Percentiles rank a stretch among this genome's conserved stretches.
These are phyloP conservation scores for Ilyonectria mors-panacis DNA, from an alignment of 2,329 filamentous ascomycete genomes.

Conservation along the genomic window DNA sequence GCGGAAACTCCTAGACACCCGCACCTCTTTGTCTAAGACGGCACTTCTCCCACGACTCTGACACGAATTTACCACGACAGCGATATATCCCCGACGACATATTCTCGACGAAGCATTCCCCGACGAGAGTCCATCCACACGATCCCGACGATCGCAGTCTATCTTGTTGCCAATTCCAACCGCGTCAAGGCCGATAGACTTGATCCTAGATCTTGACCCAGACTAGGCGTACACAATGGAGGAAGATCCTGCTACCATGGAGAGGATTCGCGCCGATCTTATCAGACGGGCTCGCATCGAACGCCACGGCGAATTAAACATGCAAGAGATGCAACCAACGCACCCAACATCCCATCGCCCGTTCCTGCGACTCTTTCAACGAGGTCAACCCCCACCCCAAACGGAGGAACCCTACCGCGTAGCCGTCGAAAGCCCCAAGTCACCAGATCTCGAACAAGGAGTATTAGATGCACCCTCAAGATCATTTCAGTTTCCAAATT, in stretches of 20 bases:
- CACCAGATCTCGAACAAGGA: constrained; percentile 50
- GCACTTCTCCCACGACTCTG: background rate
- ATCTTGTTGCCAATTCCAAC: background rate
- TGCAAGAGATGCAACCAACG: constrained; percentile 25
- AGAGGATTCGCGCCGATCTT: constrained; percentile 52
- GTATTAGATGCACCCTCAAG: background rate
- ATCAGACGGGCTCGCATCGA: constrained; percentile 51
- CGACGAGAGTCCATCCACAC: background rate
- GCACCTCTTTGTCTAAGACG: background rate
- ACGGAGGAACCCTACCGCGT: constrained; percentile 37
- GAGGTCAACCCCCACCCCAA: constrained; percentile 36
- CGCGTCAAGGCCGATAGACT: background rate
- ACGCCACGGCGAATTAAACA: constrained; percentile 36
- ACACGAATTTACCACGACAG: background rate
- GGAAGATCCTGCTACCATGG: constrained; percentile 46
- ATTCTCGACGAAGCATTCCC: background rate
- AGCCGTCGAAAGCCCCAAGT: constrained; percentile 62
- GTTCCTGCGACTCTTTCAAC: constrained; percentile 39
- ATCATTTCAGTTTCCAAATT: constrained; percentile 10
- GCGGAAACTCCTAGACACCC: background rate
- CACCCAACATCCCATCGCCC: constrained; percentile 20
- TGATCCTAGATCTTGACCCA: background rate
- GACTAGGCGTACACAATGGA: constrained; percentile 37
- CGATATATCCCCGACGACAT: background rate
- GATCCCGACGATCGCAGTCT: background rate